Percentiles rank a stretch among this genome's conserved stretches.
Conservation (phyloP, 139 green algal genomes). For the Closterium sp. region DNA sequence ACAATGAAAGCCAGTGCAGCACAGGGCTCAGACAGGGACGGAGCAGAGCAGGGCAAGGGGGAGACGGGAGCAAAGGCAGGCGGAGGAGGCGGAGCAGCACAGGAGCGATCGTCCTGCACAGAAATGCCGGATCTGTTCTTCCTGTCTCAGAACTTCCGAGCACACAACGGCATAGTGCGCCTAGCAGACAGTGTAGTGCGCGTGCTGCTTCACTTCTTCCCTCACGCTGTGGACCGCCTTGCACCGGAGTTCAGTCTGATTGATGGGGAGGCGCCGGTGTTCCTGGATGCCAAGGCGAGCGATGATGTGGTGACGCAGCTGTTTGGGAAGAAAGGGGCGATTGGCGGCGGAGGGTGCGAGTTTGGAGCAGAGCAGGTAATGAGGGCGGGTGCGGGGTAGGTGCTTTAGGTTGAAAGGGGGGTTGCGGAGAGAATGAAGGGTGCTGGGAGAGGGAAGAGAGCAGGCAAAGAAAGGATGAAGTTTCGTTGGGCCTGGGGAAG, state of each 20-base stretch:
- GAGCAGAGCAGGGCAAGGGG: background rate
- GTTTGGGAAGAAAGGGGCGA: slow-evolving; percentile 15
- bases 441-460: too few species aligned
- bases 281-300: slow-evolving; percentile 7
- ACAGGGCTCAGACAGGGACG: background rate
- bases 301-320: slow-evolving; percentile 4
- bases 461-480: too few species aligned
- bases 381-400: too few species aligned
- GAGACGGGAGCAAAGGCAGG: background rate
- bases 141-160: slow-evolving; percentile 62
- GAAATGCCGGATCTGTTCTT: slow-evolving; percentile 22
- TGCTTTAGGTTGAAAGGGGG: slow-evolving; percentile 24
- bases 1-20: background rate
- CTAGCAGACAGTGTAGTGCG: slow-evolving; percentile 66
- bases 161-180: slow-evolving; percentile 69
- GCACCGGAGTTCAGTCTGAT: slow-evolving; percentile 67
- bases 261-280: slow-evolving; percentile 44
- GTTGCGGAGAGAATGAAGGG: background rate
- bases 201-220: slow-evolving; percentile 66
- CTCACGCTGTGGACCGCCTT: slow-evolving; percentile 63
- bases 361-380: slow-evolving; percentile 71
- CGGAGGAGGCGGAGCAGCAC: background rate
- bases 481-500: too few species aligned
- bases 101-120: background rate
- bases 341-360: slow-evolving; percentile 54